These are phyloP conservation scores for Mortierella sp. DNA, from an alignment of 371 early-diverging fungal species.

Conservation along the genomic window DNA sequence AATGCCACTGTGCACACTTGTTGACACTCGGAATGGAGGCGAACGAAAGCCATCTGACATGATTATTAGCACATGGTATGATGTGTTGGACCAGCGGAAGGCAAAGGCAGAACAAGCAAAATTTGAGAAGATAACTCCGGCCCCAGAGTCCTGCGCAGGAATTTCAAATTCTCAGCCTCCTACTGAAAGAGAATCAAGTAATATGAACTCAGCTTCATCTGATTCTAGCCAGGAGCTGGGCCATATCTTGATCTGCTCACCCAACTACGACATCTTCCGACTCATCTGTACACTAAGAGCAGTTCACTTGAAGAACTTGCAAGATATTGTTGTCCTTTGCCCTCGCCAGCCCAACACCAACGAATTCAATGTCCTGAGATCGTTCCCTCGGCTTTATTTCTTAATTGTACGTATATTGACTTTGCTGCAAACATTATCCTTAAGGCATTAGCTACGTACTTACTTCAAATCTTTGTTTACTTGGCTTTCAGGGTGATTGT, in stretches of 20 bases:
- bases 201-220: not conserved
- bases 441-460: not conserved
- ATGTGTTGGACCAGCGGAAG: constrained; percentile 21
- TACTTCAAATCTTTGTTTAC: not conserved
- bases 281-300: constrained; percentile 49
- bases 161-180: not conserved
- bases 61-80: constrained; percentile 39
- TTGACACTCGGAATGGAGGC: constrained; percentile 16
- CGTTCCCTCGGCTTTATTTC: constrained; percentile 69
- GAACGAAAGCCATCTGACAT: constrained; percentile 32
- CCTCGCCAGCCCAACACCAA: constrained; percentile 57
- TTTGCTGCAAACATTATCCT: not conserved
- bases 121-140: not conserved
- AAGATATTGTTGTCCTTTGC: constrained; percentile 68
- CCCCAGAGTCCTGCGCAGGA: not conserved
- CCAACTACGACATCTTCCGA: constrained; percentile 55
- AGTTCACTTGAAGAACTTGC: constrained; percentile 54
- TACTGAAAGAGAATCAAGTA: not conserved
- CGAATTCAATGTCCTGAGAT: constrained; percentile 62
- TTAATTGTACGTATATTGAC: constrained; percentile 59
- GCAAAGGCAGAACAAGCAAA: constrained; percentile 15
- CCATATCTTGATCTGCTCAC: constrained; percentile 52
- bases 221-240: constrained; percentile 10
- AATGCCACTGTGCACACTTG: constrained; percentile 42
- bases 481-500: constrained; percentile 66